Evolutionary conservation across 148 eudicot species (phyloP).

Genomic region (Chenopodium quinoa): DNA sequence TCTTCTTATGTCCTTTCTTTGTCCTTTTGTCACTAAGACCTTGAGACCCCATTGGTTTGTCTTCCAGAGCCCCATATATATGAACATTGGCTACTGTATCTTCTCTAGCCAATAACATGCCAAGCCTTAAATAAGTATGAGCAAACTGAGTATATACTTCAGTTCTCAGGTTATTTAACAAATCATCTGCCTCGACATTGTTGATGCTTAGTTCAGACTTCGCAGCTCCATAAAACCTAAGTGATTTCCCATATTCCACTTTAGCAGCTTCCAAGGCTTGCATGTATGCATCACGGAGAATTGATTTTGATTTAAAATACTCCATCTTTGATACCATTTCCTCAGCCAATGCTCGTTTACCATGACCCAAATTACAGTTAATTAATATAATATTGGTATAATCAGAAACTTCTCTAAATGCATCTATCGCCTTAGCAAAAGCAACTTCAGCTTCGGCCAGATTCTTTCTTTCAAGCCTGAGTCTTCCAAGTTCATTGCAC

Average conservation of each 20-base stretch:
- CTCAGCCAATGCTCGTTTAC: conserved; percentile 88
- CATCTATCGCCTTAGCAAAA: conserved; percentile 71
- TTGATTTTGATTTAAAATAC: conserved; percentile 45
- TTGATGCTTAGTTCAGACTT: conserved; percentile 51
- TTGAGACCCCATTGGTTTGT: conserved; percentile 18
- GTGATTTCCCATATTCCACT: conserved; percentile 63
- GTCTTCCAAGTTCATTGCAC: conserved; percentile 92
- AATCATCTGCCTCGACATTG: conserved; percentile 39
- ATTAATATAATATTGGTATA: conserved; percentile 75
- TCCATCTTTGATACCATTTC: conserved; percentile 60
- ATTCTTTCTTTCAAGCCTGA: conserved; percentile 63
- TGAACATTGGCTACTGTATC: conserved; percentile 65
- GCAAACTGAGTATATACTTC: conserved; percentile 88
- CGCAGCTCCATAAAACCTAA: conserved; percentile 75
- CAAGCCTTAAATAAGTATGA: conserved; percentile 89
- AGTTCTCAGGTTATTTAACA: conserved; percentile 43
- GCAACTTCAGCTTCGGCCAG: conserved; percentile 76
- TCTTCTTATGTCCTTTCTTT: conserved; percentile 54
- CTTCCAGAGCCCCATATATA: conserved; percentile 49
- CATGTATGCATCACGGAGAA: conserved; percentile 50
- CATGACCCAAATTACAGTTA: conserved; percentile 90
- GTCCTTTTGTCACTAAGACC: conserved; percentile 32
- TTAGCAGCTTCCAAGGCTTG: conserved; percentile 71
- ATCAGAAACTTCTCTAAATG: conserved; percentile 79
- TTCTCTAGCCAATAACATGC: conserved; percentile 84